Evolutionary conservation across 2,329 filamentous ascomycete genomes (phyloP).

Genomic region (Hymenoscyphus repandus): DNA sequence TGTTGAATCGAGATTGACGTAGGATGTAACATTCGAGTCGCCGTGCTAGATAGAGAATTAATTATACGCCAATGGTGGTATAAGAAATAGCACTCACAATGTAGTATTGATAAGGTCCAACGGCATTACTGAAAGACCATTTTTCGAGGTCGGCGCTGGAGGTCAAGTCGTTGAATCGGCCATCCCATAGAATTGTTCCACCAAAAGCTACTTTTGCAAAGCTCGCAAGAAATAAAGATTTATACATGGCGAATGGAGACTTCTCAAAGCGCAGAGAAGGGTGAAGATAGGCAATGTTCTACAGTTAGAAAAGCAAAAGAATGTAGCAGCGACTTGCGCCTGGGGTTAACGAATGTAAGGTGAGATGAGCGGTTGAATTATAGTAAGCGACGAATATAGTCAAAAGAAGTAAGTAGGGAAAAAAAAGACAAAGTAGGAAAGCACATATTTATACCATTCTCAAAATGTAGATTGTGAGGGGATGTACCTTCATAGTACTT

Average conservation of each 20-base stretch:
- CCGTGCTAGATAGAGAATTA: conserved; percentile 44
- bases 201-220: conserved; percentile 11
- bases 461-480: not conserved
- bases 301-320: not conserved
- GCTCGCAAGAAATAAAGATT: not conserved
- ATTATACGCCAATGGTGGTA: not conserved
- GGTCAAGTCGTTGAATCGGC: conserved; percentile 55
- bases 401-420: conserved; percentile 1
- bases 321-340: conserved; percentile 8
- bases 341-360: too few species aligned
- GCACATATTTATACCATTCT: not conserved
- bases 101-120: conserved; percentile 68
- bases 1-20: conserved; percentile 40
- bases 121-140: conserved; percentile 61
- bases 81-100: conserved; percentile 35
- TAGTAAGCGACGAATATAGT: too few species aligned
- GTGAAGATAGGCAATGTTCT: too few species aligned
- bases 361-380: too few species aligned
- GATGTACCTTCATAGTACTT: not conserved
- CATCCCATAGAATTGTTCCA: conserved; percentile 55
- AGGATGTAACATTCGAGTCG: conserved; percentile 32
- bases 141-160: conserved; percentile 48
- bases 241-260: not conserved
- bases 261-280: not conserved
- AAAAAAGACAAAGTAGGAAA: not conserved